Conservation (phyloP, 768 basidiomycete genomes). For the Daedalea quercina region DNA sequence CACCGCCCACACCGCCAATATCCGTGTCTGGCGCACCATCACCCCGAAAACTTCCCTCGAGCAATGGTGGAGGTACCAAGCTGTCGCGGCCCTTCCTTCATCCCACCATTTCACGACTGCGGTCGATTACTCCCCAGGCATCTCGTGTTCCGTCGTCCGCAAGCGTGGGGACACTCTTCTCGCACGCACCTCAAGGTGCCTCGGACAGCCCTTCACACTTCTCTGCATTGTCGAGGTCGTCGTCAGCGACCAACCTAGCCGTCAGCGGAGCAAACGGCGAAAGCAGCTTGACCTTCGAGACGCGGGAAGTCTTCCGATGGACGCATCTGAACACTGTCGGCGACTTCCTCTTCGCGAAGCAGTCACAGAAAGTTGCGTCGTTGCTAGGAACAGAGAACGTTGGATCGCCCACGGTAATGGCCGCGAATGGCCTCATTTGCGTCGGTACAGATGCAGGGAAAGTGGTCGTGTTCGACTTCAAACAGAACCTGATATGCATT, state of each 20-base stretch:
- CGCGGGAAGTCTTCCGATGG: slow-evolving; percentile 70
- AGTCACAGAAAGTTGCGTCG: slow-evolving; percentile 52
- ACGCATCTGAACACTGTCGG: slow-evolving; percentile 55
- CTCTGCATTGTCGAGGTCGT: slow-evolving; percentile 63
- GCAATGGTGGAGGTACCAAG: slow-evolving; percentile 15
- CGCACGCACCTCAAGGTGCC: slow-evolving; percentile 34
- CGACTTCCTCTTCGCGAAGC: slow-evolving; percentile 46
- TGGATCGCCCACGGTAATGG: slow-evolving; percentile 73
- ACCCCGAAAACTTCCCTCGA: slow-evolving; percentile 15
- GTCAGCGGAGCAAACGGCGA: slow-evolving; percentile 4
- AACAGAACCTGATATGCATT: slow-evolving; percentile 73
- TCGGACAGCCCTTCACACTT: slow-evolving; percentile 60
- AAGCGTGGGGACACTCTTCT: slow-evolving; percentile 36
- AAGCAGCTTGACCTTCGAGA: background rate
- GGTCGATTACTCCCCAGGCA: slow-evolving; percentile 54
- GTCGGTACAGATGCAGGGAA: slow-evolving; percentile 79
- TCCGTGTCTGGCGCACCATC: slow-evolving; percentile 25
- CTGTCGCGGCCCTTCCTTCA: slow-evolving; percentile 57
- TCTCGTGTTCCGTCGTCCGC: slow-evolving; percentile 35
- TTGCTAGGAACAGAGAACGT: slow-evolving; percentile 50
- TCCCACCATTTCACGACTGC: slow-evolving; percentile 73
- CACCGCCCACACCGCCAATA: slow-evolving; percentile 10
- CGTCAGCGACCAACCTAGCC: slow-evolving; percentile 53
- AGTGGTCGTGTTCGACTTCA: slow-evolving; percentile 83
- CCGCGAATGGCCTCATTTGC: slow-evolving; percentile 84